phyloP scores from a whole-genome alignment of 805 yeast species.

The Blastobotrys americana region DNA sequence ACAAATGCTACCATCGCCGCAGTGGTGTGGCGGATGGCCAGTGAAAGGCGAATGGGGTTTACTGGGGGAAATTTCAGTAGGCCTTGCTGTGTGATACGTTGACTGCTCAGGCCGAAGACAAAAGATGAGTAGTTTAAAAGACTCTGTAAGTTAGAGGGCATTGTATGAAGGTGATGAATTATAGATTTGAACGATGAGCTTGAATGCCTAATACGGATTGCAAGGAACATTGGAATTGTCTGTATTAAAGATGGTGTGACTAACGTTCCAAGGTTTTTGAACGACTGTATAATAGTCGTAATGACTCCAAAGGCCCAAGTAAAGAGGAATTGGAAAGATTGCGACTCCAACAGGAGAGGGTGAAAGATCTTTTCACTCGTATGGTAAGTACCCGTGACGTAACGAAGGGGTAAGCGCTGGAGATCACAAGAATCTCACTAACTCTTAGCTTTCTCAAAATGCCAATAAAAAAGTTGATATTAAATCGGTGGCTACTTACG shows the following conservation, averaged over 20 bases:
- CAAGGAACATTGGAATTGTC: not conserved
- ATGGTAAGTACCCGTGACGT: conserved; percentile 5
- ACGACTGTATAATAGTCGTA: conserved; percentile 1
- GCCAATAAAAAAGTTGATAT: conserved; percentile 24
- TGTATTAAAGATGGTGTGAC: no score
- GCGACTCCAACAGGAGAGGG: conserved; percentile 10
- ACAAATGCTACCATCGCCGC: no score
- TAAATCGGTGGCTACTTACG: conserved; percentile 25
- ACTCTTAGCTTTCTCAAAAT: conserved; percentile 17
- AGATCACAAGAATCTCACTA: not conserved
- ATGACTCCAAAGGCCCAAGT: not conserved
- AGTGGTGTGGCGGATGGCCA: no score
- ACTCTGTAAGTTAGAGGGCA: no score
- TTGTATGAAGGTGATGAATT: not conserved
- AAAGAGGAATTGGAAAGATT: conserved; percentile 5
- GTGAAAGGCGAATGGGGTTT: no score
- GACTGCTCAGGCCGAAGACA: no score
- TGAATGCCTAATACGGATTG: not conserved
- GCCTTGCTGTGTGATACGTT: no score
- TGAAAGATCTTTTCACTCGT: conserved; percentile 15
- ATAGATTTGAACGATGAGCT: not conserved
- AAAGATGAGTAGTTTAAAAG: no score
- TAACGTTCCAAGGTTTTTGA: conserved; percentile 5
- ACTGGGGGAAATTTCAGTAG: no score
- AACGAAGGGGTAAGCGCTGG: not conserved